phyloP scores from a whole-genome alignment of 1,284 basidiomycete species.

The Puccinia horiana region DNA sequence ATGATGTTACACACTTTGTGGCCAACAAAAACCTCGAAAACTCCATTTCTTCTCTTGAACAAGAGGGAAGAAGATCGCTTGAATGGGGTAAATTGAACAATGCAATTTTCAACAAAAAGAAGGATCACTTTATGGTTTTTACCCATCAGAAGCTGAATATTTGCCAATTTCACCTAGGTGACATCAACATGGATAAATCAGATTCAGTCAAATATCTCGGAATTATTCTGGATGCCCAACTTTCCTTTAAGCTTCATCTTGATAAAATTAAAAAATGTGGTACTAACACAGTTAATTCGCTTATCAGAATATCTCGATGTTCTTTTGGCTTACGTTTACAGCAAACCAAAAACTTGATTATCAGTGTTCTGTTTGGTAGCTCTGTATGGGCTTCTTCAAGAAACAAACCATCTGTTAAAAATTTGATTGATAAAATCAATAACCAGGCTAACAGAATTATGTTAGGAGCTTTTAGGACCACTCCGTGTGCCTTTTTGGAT shows the following conservation, averaged over 20 bases:
- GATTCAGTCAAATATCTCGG: neutral
- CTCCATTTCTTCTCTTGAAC: neutral
- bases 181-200: neutral
- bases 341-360: neutral
- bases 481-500: neutral
- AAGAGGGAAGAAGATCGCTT: neutral
- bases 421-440: neutral
- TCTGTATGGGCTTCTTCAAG: neutral
- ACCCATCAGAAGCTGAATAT: neutral
- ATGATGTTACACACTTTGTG: constrained; percentile 6
- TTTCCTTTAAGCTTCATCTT: neutral
- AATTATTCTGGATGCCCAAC: neutral
- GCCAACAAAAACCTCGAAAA: neutral
- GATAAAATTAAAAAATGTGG: neutral
- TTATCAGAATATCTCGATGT: neutral
- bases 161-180: neutral
- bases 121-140: constrained; percentile 2
- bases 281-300: neutral
- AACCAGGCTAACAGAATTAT: neutral
- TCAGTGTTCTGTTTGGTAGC: neutral
- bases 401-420: neutral
- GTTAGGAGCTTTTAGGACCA: neutral
- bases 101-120: constrained; percentile 26
- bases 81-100: neutral
- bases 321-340: neutral